phyloP scores from a whole-genome alignment of 768 basidiomycete species.

The Scleroderma citrinum region DNA sequence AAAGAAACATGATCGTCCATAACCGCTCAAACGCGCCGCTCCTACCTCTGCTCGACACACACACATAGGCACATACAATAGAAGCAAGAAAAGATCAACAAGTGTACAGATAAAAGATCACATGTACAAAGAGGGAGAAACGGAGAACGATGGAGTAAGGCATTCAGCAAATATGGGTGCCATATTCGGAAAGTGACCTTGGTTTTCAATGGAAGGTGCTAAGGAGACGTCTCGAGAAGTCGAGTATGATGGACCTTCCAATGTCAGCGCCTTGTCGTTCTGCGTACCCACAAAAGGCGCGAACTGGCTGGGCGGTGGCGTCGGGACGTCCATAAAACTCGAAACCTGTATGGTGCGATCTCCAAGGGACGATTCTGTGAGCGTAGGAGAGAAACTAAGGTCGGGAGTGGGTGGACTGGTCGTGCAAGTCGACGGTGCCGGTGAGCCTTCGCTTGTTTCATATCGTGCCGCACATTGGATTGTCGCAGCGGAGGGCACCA shows the following conservation, averaged over 20 bases:
- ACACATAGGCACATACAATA: conserved; percentile 1
- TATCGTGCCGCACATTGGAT: neutral
- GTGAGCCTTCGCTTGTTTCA: conserved; percentile 12
- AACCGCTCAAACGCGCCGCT: neutral
- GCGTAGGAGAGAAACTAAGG: conserved; percentile 54
- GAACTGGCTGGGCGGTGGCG: conserved; percentile 32
- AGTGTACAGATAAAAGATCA: conserved; percentile 16
- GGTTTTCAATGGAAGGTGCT: conserved; percentile 9
- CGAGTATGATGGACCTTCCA: conserved; percentile 16
- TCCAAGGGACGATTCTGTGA: conserved; percentile 51
- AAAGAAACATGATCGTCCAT: neutral
- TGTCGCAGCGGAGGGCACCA: neutral
- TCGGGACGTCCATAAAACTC: conserved; percentile 41
- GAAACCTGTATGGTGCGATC: conserved; percentile 55
- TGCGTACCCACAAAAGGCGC: conserved; percentile 29
- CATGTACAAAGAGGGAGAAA: neutral
- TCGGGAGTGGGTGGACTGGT: conserved; percentile 49
- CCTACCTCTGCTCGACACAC: neutral
- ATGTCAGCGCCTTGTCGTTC: conserved; percentile 29
- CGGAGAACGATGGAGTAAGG: no score
- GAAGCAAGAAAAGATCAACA: conserved; percentile 12
- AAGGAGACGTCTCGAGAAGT: conserved; percentile 9
- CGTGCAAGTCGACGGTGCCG: conserved; percentile 21
- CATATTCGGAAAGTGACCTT: conserved; percentile 8
- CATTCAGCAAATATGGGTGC: no score